These are phyloP conservation scores for Helichrysum umbraculigerum DNA, from an alignment of 129 eudicot species.

Conservation along the genomic window DNA sequence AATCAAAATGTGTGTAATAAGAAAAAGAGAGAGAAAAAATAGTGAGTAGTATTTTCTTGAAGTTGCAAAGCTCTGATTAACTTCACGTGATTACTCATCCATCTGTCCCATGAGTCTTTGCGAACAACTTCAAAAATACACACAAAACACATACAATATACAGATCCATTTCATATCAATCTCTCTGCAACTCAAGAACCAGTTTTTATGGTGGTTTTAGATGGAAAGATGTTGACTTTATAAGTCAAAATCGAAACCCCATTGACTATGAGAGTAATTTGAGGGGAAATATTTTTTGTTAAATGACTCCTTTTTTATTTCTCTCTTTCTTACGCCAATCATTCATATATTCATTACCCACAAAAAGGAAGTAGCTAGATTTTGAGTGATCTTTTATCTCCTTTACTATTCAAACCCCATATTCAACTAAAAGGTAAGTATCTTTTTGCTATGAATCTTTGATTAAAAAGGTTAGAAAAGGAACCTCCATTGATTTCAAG, in stretches of 20 bases:
- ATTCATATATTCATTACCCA: slow-evolving; percentile 36
- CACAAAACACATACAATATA: slow-evolving; percentile 7
- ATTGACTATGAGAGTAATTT: slow-evolving; percentile 25
- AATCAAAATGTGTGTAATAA: slow-evolving; percentile 19
- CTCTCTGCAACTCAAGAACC: slow-evolving; percentile 20
- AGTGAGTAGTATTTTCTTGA: slow-evolving; percentile 27
- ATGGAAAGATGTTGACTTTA: slow-evolving; percentile 28
- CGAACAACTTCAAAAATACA: slow-evolving; percentile 21
- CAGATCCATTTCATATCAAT: slow-evolving; percentile 18
- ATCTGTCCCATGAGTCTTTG: slow-evolving; percentile 38
- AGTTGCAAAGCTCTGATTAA: slow-evolving; percentile 44
- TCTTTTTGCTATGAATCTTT: slow-evolving; percentile 32
- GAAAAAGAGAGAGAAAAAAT: slow-evolving; percentile 12
- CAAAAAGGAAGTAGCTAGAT: slow-evolving; percentile 23
- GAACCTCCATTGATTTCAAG: slow-evolving; percentile 19
- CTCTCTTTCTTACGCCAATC: slow-evolving; percentile 31
- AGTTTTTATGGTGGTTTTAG: slow-evolving; percentile 28
- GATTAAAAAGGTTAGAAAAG: neutral
- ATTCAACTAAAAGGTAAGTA: slow-evolving; percentile 27
- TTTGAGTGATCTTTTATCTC: neutral
- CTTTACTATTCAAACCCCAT: slow-evolving; percentile 17
- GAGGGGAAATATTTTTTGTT: slow-evolving; percentile 13
- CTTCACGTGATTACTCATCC: slow-evolving; percentile 39
- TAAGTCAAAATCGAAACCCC: slow-evolving; percentile 27
- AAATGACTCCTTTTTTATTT: slow-evolving; percentile 16